Evolutionary conservation across 306 rosid species (phyloP).

Genomic region (Leucaena leucocephala): DNA sequence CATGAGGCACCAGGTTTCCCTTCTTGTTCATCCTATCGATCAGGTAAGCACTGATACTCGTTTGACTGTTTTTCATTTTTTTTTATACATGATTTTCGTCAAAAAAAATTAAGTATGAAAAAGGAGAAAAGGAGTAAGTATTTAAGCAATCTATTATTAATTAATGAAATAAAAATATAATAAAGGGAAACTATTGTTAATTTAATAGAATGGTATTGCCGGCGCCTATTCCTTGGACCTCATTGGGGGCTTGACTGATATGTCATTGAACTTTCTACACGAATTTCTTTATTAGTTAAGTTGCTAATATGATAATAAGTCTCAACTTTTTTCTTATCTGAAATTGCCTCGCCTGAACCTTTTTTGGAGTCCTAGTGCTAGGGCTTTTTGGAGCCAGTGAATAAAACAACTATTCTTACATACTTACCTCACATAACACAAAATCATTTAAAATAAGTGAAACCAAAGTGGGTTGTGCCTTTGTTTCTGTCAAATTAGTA

Average conservation of each 20-base stretch:
- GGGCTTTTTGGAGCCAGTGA: neutral
- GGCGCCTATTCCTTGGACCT: constrained; percentile 1
- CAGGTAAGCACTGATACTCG: constrained; percentile 58
- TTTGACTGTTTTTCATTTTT: constrained; percentile 28
- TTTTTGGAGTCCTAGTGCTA: neutral
- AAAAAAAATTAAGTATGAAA: neutral
- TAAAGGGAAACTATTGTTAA: constrained; percentile 9
- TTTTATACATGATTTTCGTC: constrained; percentile 10
- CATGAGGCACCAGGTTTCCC: constrained; percentile 88
- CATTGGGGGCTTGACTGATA: neutral
- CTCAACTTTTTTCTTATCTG: neutral
- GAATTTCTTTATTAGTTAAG: neutral
- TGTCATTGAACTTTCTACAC: neutral
- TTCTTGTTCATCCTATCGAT: constrained; percentile 93
- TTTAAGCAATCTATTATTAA: constrained; percentile 12
- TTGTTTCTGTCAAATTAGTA: neutral
- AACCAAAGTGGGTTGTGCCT: neutral
- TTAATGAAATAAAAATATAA: constrained; percentile 3
- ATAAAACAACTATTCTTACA: neutral
- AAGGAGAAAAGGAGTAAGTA: neutral
- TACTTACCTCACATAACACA: too few relatives aligned
- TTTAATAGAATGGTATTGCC: neutral
- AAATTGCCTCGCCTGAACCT: neutral
- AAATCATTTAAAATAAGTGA: too few relatives aligned
- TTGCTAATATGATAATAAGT: neutral